Percentiles rank a stretch among this genome's conserved stretches.
Evolutionary conservation across 345 rosid species (phyloP).

Genomic region (Euphorbia pulcherrima): DNA sequence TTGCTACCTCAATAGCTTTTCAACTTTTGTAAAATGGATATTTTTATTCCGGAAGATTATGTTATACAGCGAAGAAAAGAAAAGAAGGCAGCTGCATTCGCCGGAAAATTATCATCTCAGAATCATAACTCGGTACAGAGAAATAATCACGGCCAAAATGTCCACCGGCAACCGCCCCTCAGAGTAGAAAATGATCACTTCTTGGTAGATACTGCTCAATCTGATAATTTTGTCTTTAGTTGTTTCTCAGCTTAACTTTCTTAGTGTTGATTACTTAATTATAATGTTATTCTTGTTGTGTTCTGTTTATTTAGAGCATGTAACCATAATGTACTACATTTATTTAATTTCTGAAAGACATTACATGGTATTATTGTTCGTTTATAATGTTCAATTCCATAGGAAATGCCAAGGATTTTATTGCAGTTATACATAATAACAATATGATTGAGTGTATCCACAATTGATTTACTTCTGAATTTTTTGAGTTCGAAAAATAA

Average conservation of each 20-base stretch:
- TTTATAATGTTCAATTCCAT: too few species aligned
- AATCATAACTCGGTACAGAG: constrained; percentile 16
- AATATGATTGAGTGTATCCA: too few species aligned
- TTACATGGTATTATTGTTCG: too few species aligned
- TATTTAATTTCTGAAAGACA: too few species aligned
- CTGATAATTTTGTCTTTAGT: constrained; percentile 27
- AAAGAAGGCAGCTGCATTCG: constrained; percentile 35
- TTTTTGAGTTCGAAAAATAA: too few species aligned
- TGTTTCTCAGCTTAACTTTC: constrained; percentile 34
- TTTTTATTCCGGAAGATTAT: constrained; percentile 70
- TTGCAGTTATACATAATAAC: too few species aligned
- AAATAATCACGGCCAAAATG: constrained; percentile 15
- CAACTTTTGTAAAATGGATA: constrained; percentile 35
- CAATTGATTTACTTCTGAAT: too few species aligned
- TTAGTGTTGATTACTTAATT: not conserved
- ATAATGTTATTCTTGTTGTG: too few species aligned
- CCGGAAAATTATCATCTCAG: constrained; percentile 12
- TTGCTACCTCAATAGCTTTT: not conserved
- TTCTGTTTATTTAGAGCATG: too few species aligned
- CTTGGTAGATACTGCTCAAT: constrained; percentile 5
- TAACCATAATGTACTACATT: too few species aligned
- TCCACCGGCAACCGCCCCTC: constrained; percentile 4
- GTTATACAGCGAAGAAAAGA: constrained; percentile 48
- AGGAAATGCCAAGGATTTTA: too few species aligned
- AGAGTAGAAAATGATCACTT: constrained; percentile 14